Percentiles rank a stretch among this genome's conserved stretches.
Evolutionary conservation across 2,329 filamentous ascomycete genomes (phyloP).

Genomic region (Clonostachys rosea): DNA sequence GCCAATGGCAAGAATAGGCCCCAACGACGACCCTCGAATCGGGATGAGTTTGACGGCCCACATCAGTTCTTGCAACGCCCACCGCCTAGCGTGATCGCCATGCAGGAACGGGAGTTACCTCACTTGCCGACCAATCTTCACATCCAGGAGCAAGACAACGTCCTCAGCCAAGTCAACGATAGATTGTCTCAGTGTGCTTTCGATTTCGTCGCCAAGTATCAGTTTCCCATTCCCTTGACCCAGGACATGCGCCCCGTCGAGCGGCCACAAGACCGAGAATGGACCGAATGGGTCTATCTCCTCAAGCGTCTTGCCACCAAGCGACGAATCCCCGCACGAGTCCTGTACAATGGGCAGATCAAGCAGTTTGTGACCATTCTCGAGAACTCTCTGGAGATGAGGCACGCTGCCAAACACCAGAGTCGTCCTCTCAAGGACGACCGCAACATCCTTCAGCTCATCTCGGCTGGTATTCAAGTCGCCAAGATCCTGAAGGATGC

Average conservation of each 20-base stretch:
- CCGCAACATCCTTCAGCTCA: slow-evolving; percentile 80
- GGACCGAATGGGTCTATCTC: slow-evolving; percentile 90
- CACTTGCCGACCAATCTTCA: slow-evolving; percentile 78
- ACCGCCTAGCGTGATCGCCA: slow-evolving; percentile 64
- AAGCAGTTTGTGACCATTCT: slow-evolving; percentile 86
- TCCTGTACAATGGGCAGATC: slow-evolving; percentile 85
- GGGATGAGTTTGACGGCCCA: slow-evolving; percentile 86
- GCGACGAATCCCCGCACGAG: slow-evolving; percentile 75
- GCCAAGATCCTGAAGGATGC: slow-evolving; percentile 84
- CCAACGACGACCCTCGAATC: slow-evolving; percentile 70
- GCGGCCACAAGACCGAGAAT: slow-evolving; percentile 73
- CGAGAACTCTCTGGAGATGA: slow-evolving; percentile 85
- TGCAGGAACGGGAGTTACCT: slow-evolving; percentile 76
- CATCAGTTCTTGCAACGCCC: slow-evolving; percentile 77
- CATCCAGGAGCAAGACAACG: slow-evolving; percentile 79
- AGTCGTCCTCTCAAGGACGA: slow-evolving; percentile 82
- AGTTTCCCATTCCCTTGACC: slow-evolving; percentile 82
- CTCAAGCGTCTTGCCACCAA: slow-evolving; percentile 83
- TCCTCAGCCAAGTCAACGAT: slow-evolving; percentile 78
- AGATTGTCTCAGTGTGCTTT: slow-evolving; percentile 80
- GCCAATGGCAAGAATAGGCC: slow-evolving; percentile 40
- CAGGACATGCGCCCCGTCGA: slow-evolving; percentile 76
- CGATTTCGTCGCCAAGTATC: slow-evolving; percentile 87
- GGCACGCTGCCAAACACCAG: slow-evolving; percentile 79
- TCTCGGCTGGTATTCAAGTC: slow-evolving; percentile 82